Conservation (phyloP, 768 basidiomycete species). For the Lactifluus pinguis region DNA sequence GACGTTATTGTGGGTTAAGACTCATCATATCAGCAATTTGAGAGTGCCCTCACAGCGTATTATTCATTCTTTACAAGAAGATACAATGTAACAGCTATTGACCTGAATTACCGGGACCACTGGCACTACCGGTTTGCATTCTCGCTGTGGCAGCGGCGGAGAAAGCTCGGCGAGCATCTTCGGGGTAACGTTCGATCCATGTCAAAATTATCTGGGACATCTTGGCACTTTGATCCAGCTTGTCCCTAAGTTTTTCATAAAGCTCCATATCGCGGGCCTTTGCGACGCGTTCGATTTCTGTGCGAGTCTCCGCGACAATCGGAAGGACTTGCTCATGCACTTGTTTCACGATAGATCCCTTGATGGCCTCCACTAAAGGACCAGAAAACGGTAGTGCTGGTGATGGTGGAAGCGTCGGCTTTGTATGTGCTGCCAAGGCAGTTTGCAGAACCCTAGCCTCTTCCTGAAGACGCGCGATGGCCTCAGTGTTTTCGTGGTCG, state of each 20-base stretch:
- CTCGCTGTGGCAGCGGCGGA: neutral
- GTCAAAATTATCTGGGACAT: conserved; percentile 7
- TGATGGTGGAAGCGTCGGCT: neutral
- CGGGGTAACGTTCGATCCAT: conserved; percentile 11
- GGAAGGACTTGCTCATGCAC: conserved; percentile 7
- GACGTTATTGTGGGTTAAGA: too few relatives aligned
- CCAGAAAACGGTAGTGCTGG: neutral
- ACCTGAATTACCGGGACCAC: neutral
- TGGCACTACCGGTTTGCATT: neutral
- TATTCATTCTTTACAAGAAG: too few relatives aligned
- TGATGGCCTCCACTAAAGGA: conserved; percentile 4
- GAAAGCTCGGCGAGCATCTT: conserved; percentile 1
- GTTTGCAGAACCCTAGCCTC: neutral
- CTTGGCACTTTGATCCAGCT: conserved; percentile 3
- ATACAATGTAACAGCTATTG: neutral
- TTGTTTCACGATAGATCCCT: neutral
- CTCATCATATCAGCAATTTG: too few relatives aligned
- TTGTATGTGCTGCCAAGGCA: conserved; percentile 1
- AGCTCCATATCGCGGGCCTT: conserved; percentile 6
- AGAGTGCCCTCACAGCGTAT: too few relatives aligned
- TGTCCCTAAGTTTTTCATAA: conserved; percentile 12
- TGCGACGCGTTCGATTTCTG: neutral
- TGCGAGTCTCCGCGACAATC: neutral
- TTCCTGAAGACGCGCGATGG: conserved; percentile 4
- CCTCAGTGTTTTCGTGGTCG: conserved; percentile 7